Conservation (phyloP, 1,284 basidiomycete genomes). For the Tylopilus microsporus region DNA sequence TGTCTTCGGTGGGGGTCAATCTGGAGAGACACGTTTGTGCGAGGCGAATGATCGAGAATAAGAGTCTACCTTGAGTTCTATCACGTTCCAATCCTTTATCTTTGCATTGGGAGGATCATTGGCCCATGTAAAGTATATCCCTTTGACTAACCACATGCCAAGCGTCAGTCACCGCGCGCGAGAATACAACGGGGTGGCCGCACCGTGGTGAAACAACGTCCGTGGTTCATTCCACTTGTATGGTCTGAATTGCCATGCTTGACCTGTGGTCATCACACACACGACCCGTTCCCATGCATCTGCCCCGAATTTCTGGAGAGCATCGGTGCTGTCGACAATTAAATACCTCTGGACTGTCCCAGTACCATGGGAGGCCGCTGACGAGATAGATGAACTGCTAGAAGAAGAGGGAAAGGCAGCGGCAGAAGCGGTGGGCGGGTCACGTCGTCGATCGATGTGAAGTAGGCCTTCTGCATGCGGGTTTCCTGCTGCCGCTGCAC, state of each 20-base stretch:
- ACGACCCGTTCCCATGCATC: slow-evolving; percentile 95
- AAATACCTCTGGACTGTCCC: slow-evolving; percentile 52
- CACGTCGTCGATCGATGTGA: slow-evolving; percentile 74
- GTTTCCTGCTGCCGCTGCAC: slow-evolving; percentile 67
- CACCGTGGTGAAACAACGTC: slow-evolving; percentile 89
- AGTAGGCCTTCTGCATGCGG: slow-evolving; percentile 78
- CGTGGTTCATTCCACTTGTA: slow-evolving; percentile 96
- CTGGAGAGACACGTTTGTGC: slow-evolving; percentile 35
- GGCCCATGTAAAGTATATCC: slow-evolving; percentile 88
- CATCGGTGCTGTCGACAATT: slow-evolving; percentile 90
- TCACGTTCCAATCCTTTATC: slow-evolving; percentile 89
- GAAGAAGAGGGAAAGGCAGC: slow-evolving; percentile 10
- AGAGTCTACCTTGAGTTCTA: slow-evolving; percentile 74
- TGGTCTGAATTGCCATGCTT: slow-evolving; percentile 94
- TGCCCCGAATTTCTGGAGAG: slow-evolving; percentile 83
- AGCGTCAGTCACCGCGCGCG: not conserved
- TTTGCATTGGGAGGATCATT: slow-evolving; percentile 86
- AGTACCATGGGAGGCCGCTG: slow-evolving; percentile 11
- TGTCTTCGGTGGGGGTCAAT: slow-evolving; percentile 85
- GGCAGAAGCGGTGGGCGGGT: slow-evolving; percentile 48
- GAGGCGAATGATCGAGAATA: not conserved
- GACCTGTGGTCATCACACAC: slow-evolving; percentile 93
- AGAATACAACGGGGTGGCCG: not conserved
- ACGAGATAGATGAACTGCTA: not conserved
- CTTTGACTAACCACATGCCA: slow-evolving; percentile 64